Base-by-base conservation (phyloP, 1,284 basidiomycete species). In the Pholiota adiposa region DNA sequence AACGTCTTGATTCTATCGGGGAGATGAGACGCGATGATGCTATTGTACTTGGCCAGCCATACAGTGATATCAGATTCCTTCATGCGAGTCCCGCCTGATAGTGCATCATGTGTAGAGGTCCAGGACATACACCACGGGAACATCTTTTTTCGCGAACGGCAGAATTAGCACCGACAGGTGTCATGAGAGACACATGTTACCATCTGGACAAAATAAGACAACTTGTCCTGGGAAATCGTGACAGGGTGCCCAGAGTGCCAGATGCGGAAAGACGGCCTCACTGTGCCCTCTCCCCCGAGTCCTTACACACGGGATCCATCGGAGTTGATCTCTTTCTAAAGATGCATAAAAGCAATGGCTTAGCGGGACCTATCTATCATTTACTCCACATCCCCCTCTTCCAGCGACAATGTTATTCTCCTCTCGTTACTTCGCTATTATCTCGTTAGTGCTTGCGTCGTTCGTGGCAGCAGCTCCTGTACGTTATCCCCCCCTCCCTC, bases 251-350 rank as follows among this genome's bases (percentile, higher is more conserved):
- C 64, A 63, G 64, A 64, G 65, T 69, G 60, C 72, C 67, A 60
- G 67, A 75, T 73, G 69, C 70, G 73, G 73, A 65, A 71, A 70
- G 67, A 68, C 72, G 72, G 73, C 73, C 73, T 67, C 71, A 72
- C 69, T 69, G 58, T 59, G 57, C 66, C 61, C 65, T 60, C 60
- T 61, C 63, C 64, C 60, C 68, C 66, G 69, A 70, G 63, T 69
- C 61, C 68, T 56, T 66, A 66, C 64, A 63, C 66, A 69, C 64
- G 67, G 69, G 66, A 66, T 62, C 38, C 65, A 67, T 65, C 66
- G 64, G 67, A 67, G 60, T 66, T 66, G 67, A 71, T 69, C 67
- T 72, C 54, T 63, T 65, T 63, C 64, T 63, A 63, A 64, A 60
- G 56, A 66, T 59, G 67, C 70, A 70, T 73, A 74, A 71, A 70